A percentile compares a stretch with the other conserved stretches of the same genome.
These are phyloP conservation scores for Leishmania aethiopica DNA, from an alignment of 208 protist species.

Conservation along the genomic window DNA sequence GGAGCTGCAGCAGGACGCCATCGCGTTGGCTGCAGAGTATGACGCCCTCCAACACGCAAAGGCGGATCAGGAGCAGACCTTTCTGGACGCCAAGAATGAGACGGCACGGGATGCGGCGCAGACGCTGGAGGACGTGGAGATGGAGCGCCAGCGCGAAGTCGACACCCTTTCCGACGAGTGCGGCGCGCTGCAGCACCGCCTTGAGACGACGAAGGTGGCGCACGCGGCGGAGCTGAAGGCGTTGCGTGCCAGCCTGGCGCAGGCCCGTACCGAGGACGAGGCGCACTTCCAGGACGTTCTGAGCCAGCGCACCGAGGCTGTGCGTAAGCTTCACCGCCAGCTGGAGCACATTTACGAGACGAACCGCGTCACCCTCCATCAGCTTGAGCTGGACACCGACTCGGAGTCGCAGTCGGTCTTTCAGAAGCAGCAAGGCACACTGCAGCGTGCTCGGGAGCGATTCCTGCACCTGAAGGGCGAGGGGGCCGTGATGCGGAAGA, in stretches of 20 bases:
- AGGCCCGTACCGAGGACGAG: conserved; percentile 55
- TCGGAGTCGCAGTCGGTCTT: conserved; percentile 89
- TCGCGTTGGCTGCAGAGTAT: conserved; percentile 74
- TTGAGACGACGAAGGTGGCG: conserved; percentile 59
- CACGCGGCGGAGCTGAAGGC: conserved; percentile 45
- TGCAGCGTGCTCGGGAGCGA: conserved; percentile 79
- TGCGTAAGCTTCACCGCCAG: conserved; percentile 68
- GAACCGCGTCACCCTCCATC: conserved; percentile 83
- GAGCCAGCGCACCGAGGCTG: conserved; percentile 53
- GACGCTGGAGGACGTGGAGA: conserved; percentile 78
- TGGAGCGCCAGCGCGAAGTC: conserved; percentile 86
- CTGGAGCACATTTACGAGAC: conserved; percentile 73
- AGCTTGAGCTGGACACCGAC: conserved; percentile 96
- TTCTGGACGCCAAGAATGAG: conserved; percentile 87
- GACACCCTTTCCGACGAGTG: conserved; percentile 85
- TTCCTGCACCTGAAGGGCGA: conserved; percentile 95
- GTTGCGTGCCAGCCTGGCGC: conserved; percentile 35
- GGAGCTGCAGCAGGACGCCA: conserved; percentile 85
- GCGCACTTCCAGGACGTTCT: conserved; percentile 87
- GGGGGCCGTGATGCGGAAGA: conserved; percentile 94
- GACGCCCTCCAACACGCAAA: conserved; percentile 81
- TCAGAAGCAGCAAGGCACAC: conserved; percentile 72
- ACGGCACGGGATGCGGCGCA: conserved; percentile 73
- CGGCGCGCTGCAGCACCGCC: conserved; percentile 54
- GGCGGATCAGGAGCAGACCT: conserved; percentile 92